A percentile compares a stretch with the other conserved stretches of the same genome.
phyloP scores from a whole-genome alignment of 371 early-diverging fungal genomes.

The Mortierella sp. region DNA sequence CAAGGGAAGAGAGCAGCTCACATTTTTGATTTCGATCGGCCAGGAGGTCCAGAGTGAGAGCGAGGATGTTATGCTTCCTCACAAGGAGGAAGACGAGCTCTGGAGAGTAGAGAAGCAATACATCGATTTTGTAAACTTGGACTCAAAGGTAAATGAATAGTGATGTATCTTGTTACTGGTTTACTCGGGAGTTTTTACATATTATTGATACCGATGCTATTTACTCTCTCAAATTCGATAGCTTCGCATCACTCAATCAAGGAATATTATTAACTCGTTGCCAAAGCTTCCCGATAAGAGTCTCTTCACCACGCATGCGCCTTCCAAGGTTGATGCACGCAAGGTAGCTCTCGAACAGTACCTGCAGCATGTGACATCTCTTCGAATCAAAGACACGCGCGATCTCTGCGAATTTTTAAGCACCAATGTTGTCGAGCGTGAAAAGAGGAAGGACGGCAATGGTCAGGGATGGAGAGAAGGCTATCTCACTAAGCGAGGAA shows the following conservation, averaged over 20 bases:
- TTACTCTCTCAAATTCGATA: constrained; percentile 19
- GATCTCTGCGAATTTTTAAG: constrained; percentile 85
- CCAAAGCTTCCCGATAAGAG: constrained; percentile 86
- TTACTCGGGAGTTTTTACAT: neutral
- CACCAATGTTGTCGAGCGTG: constrained; percentile 71
- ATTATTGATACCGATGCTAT: neutral
- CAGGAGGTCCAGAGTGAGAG: constrained; percentile 44
- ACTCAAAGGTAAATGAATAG: constrained; percentile 66
- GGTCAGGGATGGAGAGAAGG: constrained; percentile 78
- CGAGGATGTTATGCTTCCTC: constrained; percentile 44
- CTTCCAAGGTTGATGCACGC: constrained; percentile 79
- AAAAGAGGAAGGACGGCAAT: constrained; percentile 21
- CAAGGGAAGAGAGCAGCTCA: constrained; percentile 76
- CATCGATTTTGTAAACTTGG: constrained; percentile 81
- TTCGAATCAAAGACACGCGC: constrained; percentile 71
- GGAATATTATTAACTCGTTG: constrained; percentile 62
- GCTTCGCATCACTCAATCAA: constrained; percentile 67
- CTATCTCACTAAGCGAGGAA: constrained; percentile 85
- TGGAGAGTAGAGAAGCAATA: constrained; percentile 91
- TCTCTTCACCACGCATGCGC: constrained; percentile 79
- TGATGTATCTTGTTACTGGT: neutral
- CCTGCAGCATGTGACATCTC: constrained; percentile 74
- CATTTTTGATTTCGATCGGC: constrained; percentile 67
- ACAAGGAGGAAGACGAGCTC: constrained; percentile 63
- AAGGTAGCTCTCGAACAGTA: constrained; percentile 85